Base-by-base conservation (phyloP, 2,329 filamentous ascomycete genomes). In the Ceratocystis harringtonii region DNA sequence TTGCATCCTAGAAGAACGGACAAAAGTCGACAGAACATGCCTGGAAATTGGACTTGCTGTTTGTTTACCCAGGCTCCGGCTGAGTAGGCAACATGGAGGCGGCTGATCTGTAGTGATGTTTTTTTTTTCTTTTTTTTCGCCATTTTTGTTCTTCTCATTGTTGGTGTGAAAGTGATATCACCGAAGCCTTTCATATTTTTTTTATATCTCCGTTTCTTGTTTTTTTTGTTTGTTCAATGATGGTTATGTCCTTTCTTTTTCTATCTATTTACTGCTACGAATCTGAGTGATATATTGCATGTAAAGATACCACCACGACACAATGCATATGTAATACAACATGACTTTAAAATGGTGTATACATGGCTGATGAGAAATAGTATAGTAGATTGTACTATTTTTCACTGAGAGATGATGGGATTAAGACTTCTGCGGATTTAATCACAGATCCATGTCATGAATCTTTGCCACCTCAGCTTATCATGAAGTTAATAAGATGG, bases 211-310 rank as follows among this genome's bases (percentile, higher is more conserved):
- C 10, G 19, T 55, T 62, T 57, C 19, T 63, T 36, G 50, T 19
- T 57, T 32, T 45, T 50, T 45, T 52, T 60, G 22, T 55, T 57
- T 19, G 55, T 25, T 65, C 19, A 65, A 62, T 44, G 57, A 65
- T 32, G 32, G 58, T 62, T 43, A 65, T 65, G 57, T 50, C 48
- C 32, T 44, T 52, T 62, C 22, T 62, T 44, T 32, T 45, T 10
- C 60, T 44, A 15, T 45, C 30, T 41, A 44, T 48, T 19, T 48
- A 25, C 30, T 62, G 10, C 36, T 30, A 41, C 17, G 36, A 62
- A 25, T 43, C 19, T 25, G 7, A 7, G 25, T n/a, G 28, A 58
- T 36, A 1, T 36, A 17, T 17, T 8, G 10, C 36, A 41, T 41
- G 36, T 41, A 41, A 12, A 41, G 36, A 41, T 41, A 41, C 12